A percentile compares a stretch with the other conserved stretches of the same genome.
phyloP scores from a whole-genome alignment of 805 yeast genomes.

The Clavispora phyllophila region DNA sequence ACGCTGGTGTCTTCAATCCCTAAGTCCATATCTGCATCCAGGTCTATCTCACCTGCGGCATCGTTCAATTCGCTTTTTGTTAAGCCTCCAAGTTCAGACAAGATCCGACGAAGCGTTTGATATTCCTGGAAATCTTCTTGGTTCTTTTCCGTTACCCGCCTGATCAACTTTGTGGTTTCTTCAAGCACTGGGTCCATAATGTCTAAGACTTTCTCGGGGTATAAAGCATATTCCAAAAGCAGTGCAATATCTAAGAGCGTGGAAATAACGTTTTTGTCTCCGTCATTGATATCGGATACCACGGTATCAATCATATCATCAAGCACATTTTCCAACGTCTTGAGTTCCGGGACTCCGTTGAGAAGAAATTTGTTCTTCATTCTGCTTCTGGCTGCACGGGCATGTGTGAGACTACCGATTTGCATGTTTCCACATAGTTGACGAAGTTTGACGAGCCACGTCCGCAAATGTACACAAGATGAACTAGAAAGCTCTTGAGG shows the following conservation, averaged over 20 bases:
- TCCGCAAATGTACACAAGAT: slow-evolving; percentile 46
- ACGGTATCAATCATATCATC: slow-evolving; percentile 58
- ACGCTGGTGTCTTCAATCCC: not conserved
- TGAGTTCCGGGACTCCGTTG: slow-evolving; percentile 24
- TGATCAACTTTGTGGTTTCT: slow-evolving; percentile 4
- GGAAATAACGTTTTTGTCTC: slow-evolving; percentile 45
- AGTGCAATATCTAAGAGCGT: slow-evolving; percentile 60
- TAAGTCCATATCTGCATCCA: slow-evolving; percentile 3
- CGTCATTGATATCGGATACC: slow-evolving; percentile 39
- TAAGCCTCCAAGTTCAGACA: slow-evolving; percentile 16
- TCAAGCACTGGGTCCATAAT: slow-evolving; percentile 37
- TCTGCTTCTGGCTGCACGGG: slow-evolving; percentile 4
- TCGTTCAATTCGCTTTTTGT: slow-evolving; percentile 11
- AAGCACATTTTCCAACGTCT: slow-evolving; percentile 61
- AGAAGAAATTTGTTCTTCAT: slow-evolving; percentile 8
- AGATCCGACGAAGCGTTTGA: not conserved
- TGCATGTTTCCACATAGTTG: slow-evolving; percentile 83
- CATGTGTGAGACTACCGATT: slow-evolving; percentile 26
- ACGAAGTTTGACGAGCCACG: slow-evolving; percentile 66
- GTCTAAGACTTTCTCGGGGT: slow-evolving; percentile 47
- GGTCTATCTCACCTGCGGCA: not conserved
- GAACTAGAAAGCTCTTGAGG: slow-evolving; percentile 45
- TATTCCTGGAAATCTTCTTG: not conserved
- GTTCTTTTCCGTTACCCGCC: not conserved
- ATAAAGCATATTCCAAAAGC: slow-evolving; percentile 51